Conservation (phyloP, 371 early-diverging fungal species). For the Funneliformis caledonium region DNA sequence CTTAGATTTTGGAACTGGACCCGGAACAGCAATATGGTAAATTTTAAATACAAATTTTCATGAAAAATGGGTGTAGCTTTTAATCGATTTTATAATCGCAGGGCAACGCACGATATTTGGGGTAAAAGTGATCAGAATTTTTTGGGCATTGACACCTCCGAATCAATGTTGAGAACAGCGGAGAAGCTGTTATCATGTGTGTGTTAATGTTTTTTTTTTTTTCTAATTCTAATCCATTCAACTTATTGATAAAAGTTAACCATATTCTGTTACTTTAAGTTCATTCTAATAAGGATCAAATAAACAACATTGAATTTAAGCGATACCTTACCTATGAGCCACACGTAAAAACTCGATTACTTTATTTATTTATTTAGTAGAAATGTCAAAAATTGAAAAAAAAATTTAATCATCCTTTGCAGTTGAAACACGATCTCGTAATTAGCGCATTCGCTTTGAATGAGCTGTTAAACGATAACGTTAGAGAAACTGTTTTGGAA, state of each 20-base stretch:
- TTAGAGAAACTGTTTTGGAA: slow-evolving; percentile 70
- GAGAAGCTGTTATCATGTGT: slow-evolving; percentile 49
- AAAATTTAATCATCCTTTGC: slow-evolving; percentile 36
- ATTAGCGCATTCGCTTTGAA: slow-evolving; percentile 75
- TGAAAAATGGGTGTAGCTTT: neutral
- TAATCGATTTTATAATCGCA: slow-evolving; percentile 39
- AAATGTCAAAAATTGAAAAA: neutral
- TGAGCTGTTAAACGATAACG: slow-evolving; percentile 70
- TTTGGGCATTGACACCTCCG: slow-evolving; percentile 79
- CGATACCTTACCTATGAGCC: slow-evolving; percentile 67
- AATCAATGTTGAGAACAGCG: slow-evolving; percentile 78
- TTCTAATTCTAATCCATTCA: neutral
- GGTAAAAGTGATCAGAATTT: slow-evolving; percentile 49
- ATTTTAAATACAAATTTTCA: neutral
- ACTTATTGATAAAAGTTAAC: neutral
- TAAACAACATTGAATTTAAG: slow-evolving; percentile 57
- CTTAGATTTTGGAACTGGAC: slow-evolving; percentile 88
- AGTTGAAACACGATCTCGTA: slow-evolving; percentile 68
- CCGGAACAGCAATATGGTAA: slow-evolving; percentile 85
- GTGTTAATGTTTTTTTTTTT: neutral
- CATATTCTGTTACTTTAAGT: neutral
- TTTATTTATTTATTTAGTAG: neutral
- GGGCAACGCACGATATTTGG: slow-evolving; percentile 77
- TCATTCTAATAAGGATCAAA: slow-evolving; percentile 2
- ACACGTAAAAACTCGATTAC: slow-evolving; percentile 40